phyloP scores from a whole-genome alignment of 345 rosid genomes.

The Turnera subulata region DNA sequence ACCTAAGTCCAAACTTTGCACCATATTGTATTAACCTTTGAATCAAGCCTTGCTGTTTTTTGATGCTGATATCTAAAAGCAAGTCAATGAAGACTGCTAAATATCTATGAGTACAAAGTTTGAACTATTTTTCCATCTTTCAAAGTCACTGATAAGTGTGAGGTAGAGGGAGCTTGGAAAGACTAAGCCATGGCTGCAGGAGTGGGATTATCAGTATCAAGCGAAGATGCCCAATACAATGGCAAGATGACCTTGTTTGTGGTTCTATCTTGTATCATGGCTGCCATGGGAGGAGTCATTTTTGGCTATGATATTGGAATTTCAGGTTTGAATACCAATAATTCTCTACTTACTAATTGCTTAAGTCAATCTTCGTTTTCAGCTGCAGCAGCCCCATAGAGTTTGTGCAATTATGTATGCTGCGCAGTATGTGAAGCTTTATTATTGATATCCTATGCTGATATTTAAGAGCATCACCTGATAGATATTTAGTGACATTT shows the following conservation, averaged over 20 bases:
- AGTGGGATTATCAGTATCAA: constrained; percentile 24
- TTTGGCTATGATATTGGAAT: constrained; percentile 89
- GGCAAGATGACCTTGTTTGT: constrained; percentile 61
- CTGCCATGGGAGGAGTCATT: constrained; percentile 85
- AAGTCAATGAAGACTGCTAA: constrained; percentile 1
- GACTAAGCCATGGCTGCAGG: constrained; percentile 43
- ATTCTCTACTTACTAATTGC: no score
- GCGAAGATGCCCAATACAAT: constrained; percentile 28
- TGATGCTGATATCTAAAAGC: neutral
- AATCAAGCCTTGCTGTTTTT: neutral
- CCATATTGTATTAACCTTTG: neutral
- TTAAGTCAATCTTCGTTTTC: no score
- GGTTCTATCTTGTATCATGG: constrained; percentile 69
- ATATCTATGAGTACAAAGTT: neutral
- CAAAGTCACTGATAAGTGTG: neutral
- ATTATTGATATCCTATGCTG: no score
- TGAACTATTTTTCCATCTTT: neutral
- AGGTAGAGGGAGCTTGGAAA: neutral
- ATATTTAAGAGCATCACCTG: no score
- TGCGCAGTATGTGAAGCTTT: no score
- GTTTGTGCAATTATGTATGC: no score
- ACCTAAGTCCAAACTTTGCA: neutral
- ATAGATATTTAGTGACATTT: no score
- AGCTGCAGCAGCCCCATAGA: no score
- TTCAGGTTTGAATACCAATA: constrained; percentile 67